phyloP scores from a whole-genome alignment of 2,329 filamentous ascomycete species.

The Lachnellula suecica region DNA sequence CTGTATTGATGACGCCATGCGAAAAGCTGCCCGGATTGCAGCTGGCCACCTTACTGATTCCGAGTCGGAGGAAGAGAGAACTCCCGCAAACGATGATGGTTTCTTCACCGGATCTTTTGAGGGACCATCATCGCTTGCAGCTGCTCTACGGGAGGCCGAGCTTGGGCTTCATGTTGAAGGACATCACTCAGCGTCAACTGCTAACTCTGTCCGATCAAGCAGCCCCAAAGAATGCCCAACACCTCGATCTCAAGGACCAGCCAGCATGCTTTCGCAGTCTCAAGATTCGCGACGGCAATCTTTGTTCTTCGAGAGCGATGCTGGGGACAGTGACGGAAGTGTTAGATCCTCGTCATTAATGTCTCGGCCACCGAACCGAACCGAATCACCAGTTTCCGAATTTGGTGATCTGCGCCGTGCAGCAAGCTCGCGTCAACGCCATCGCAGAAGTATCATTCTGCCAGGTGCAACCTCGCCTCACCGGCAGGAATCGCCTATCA shows the following conservation, averaged over 20 bases:
- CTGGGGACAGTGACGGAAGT: constrained; percentile 83
- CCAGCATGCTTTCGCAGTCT: constrained; percentile 56
- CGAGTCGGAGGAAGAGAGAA: constrained; percentile 42
- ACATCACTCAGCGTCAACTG: constrained; percentile 49
- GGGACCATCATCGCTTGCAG: constrained; percentile 53
- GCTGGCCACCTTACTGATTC: constrained; percentile 82
- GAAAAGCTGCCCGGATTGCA: constrained; percentile 85
- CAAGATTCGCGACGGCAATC: constrained; percentile 72
- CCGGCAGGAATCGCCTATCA: constrained; percentile 85
- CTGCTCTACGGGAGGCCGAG: constrained; percentile 45
- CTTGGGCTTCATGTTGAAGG: constrained; percentile 33
- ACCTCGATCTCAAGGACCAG: constrained; percentile 73
- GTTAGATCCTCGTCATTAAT: constrained; percentile 76
- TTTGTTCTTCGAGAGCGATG: constrained; percentile 79
- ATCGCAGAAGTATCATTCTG: constrained; percentile 83
- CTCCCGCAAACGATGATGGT: constrained; percentile 49
- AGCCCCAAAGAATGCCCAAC: constrained; percentile 91
- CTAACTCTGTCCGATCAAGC: constrained; percentile 75
- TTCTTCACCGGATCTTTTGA: constrained; percentile 57
- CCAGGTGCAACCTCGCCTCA: constrained; percentile 76
- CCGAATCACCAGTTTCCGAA: constrained; percentile 89
- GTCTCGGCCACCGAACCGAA: constrained; percentile 66
- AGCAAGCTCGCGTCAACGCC: constrained; percentile 77
- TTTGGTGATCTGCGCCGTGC: constrained; percentile 73
- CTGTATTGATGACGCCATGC: constrained; percentile 89